Percentiles rank a stretch among this genome's conserved stretches.
phyloP scores from a whole-genome alignment of 2,329 filamentous ascomycete genomes.

The Aspergillus persii region DNA sequence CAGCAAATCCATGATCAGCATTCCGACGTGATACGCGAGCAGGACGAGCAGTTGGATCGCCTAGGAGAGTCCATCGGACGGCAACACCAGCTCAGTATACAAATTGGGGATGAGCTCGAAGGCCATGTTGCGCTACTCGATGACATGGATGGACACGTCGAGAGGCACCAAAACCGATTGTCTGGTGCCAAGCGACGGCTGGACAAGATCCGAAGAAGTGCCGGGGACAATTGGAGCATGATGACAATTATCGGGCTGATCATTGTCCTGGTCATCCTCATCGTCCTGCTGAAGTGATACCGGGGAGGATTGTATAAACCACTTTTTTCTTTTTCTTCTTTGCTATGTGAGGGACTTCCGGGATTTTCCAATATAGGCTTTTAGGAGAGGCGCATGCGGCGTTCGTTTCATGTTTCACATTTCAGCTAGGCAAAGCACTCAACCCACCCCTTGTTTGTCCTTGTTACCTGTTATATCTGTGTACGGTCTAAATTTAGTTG shows the following conservation, averaged over 20 bases:
- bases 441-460: neutral
- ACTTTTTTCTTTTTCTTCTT: conserved; percentile 3
- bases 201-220: conserved; percentile 68
- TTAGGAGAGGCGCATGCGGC: conserved; percentile 5
- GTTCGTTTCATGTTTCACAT: conserved; percentile 3
- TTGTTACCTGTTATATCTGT: neutral
- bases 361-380: neutral
- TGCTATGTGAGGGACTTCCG: conserved; percentile 8
- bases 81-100: conserved; percentile 88
- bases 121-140: conserved; percentile 85
- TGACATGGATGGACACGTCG: conserved; percentile 79
- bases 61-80: conserved; percentile 83
- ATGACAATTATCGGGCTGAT: conserved; percentile 78
- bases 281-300: conserved; percentile 71
- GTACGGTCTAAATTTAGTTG: neutral
- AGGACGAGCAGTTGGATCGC: conserved; percentile 88
- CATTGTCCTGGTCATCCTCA: conserved; percentile 75
- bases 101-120: conserved; percentile 94
- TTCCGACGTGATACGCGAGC: conserved; percentile 73
- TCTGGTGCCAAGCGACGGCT: conserved; percentile 72
- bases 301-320: neutral
- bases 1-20: conserved; percentile 86
- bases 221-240: conserved; percentile 85
- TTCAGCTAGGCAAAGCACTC: neutral
- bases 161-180: conserved; percentile 74